phyloP scores from a whole-genome alignment of 2,329 filamentous ascomycete species.

The Seiridium unicorne region DNA sequence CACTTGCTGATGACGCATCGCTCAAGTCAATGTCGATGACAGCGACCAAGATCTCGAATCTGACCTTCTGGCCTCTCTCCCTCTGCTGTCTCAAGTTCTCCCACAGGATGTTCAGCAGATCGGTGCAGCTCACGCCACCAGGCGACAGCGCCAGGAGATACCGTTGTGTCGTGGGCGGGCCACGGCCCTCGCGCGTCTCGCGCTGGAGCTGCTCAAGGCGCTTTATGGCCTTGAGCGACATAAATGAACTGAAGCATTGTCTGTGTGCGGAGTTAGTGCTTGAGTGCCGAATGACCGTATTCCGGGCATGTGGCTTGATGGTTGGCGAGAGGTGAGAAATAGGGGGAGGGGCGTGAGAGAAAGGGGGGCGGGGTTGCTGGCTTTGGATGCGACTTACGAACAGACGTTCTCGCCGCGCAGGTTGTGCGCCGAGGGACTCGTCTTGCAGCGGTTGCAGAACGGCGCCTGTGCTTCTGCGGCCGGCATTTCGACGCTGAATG shows the following conservation, averaged over 20 bases:
- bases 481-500: neutral
- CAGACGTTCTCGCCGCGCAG: conserved; percentile 26
- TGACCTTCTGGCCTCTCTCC: conserved; percentile 32
- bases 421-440: conserved; percentile 24
- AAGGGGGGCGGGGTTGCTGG: conserved; percentile 9
- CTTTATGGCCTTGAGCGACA: conserved; percentile 76
- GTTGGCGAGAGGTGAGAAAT: neutral
- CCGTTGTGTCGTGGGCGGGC: conserved; percentile 31
- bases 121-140: conserved; percentile 76
- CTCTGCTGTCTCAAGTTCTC: conserved; percentile 65
- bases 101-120: conserved; percentile 74
- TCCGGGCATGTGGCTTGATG: neutral
- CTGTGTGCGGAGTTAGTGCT: conserved; percentile 36
- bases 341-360: neutral
- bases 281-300: neutral
- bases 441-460: conserved; percentile 30
- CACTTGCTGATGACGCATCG: neutral
- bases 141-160: conserved; percentile 75
- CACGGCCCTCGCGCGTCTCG: conserved; percentile 37
- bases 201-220: conserved; percentile 56
- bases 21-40: conserved; percentile 48
- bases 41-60: conserved; percentile 64
- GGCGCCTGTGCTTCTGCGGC: neutral
- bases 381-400: conserved; percentile 16
- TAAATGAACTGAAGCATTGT: conserved; percentile 75